Percentiles rank a stretch among this genome's conserved stretches.
Evolutionary conservation across 352 stramenopile genomes (phyloP).

Genomic region (Phytophthora meadii): DNA sequence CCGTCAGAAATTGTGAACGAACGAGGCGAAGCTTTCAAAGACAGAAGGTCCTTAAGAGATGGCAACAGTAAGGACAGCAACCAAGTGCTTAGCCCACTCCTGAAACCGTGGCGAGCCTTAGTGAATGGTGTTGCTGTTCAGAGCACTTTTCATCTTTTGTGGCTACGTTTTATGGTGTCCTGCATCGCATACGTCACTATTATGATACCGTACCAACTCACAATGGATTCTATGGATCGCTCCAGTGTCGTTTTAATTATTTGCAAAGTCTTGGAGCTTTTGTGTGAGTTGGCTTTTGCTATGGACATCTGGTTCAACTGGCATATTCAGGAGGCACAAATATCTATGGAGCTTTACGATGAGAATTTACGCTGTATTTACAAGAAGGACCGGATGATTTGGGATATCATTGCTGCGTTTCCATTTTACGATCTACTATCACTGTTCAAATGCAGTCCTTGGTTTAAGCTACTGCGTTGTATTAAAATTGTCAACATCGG

Average conservation of each 20-base stretch:
- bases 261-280: constrained; percentile 41
- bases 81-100: background rate
- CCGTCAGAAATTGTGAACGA: too few relatives aligned
- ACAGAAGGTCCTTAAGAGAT: too few relatives aligned
- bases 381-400: constrained; percentile 37
- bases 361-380: constrained; percentile 47
- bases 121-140: constrained; percentile 52
- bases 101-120: constrained; percentile 16
- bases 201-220: constrained; percentile 46
- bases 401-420: constrained; percentile 53
- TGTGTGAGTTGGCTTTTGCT: constrained; percentile 52
- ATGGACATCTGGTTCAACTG: constrained; percentile 72
- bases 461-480: constrained; percentile 53
- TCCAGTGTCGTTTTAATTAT: constrained; percentile 20
- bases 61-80: too few relatives aligned
- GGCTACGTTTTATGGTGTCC: constrained; percentile 37
- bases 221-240: constrained; percentile 47
- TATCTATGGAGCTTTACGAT: constrained; percentile 64
- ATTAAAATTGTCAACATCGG: constrained; percentile 60
- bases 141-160: constrained; percentile 49
- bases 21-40: too few relatives aligned
- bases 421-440: constrained; percentile 60
- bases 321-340: constrained; percentile 52
- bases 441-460: constrained; percentile 47
- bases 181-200: constrained; percentile 54